These are phyloP conservation scores for Hemileccinum rubropunctum DNA, from an alignment of 768 basidiomycete genomes.

Conservation along the genomic window DNA sequence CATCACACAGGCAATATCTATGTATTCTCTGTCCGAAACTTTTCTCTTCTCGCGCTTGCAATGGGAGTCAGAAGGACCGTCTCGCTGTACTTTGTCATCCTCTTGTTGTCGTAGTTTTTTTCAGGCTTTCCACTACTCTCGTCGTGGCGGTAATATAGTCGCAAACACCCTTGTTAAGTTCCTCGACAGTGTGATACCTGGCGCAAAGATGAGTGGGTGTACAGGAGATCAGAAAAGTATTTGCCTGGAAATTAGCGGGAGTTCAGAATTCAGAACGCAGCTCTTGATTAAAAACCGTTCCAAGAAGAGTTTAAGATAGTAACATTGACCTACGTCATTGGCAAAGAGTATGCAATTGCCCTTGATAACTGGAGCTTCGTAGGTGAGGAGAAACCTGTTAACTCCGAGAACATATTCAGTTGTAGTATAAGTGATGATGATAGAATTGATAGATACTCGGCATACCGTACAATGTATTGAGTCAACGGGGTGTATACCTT, in stretches of 20 bases:
- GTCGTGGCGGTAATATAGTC: conserved; percentile 98
- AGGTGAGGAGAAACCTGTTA: conserved; percentile 95
- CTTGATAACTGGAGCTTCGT: conserved; percentile 93
- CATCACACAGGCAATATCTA: conserved; percentile 94
- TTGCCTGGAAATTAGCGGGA: conserved; percentile 90
- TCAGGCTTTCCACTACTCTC: conserved; percentile 64
- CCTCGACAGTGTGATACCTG: conserved; percentile 95
- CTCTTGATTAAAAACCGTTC: conserved; percentile 97
- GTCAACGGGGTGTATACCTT: conserved; percentile 76
- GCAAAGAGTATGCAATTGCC: conserved; percentile 98
- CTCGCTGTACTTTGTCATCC: conserved; percentile 28
- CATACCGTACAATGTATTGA: conserved; percentile 80
- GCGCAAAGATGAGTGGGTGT: conserved; percentile 1
- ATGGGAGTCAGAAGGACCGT: conserved; percentile 25
- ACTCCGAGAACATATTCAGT: conserved; percentile 77
- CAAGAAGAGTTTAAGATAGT: conserved; percentile 95
- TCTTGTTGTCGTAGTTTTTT: conserved; percentile 46
- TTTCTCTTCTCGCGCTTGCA: conserved; percentile 56
- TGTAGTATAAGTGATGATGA: not conserved
- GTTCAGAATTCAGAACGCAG: conserved; percentile 93
- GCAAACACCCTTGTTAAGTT: conserved; percentile 97
- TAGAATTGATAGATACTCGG: not conserved
- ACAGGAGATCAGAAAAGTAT: not conserved
- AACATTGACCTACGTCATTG: conserved; percentile 91
- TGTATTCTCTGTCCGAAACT: conserved; percentile 69